These are phyloP conservation scores for Cladosporium colombiae DNA, from an alignment of 2,329 filamentous ascomycete genomes.

Conservation along the genomic window DNA sequence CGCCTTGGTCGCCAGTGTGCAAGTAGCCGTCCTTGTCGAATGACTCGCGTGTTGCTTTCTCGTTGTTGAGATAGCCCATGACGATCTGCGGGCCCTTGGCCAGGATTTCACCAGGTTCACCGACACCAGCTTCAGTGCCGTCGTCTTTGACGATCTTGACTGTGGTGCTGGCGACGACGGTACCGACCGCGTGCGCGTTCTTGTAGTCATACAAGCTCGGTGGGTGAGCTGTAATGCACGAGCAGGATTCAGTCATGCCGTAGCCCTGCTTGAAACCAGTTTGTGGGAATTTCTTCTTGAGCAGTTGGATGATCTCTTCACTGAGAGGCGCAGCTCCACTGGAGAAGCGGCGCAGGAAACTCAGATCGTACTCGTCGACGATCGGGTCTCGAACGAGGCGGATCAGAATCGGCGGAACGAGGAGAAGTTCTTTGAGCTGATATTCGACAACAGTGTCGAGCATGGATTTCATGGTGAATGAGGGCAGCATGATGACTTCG, in stretches of 20 bases:
- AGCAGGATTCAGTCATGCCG: slow-evolving; percentile 68
- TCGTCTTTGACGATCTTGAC: slow-evolving; percentile 61
- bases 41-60: slow-evolving; percentile 43
- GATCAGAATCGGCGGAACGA: slow-evolving; percentile 64
- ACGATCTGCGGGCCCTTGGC: slow-evolving; percentile 31
- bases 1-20: slow-evolving; percentile 58
- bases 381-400: slow-evolving; percentile 59
- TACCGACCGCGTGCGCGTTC: slow-evolving; percentile 59
- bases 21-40: slow-evolving; percentile 51
- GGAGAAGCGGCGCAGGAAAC: slow-evolving; percentile 56
- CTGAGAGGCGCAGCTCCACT: slow-evolving; percentile 62
- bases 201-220: slow-evolving; percentile 57
- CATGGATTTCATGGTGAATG: slow-evolving; percentile 64
- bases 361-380: slow-evolving; percentile 58
- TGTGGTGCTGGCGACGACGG: slow-evolving; percentile 59
- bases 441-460: slow-evolving; percentile 55
- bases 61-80: slow-evolving; percentile 33
- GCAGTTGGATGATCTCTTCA: slow-evolving; percentile 57
- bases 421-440: slow-evolving; percentile 56
- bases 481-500: slow-evolving; percentile 65
- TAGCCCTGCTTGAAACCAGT: slow-evolving; percentile 67
- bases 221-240: slow-evolving; percentile 63
- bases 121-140: slow-evolving; percentile 54
- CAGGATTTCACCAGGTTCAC: slow-evolving; percentile 51
- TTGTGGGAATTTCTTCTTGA: slow-evolving; percentile 58